Base-by-base conservation (phyloP, 257 asterid species). In the Eucommia ulmoides region DNA sequence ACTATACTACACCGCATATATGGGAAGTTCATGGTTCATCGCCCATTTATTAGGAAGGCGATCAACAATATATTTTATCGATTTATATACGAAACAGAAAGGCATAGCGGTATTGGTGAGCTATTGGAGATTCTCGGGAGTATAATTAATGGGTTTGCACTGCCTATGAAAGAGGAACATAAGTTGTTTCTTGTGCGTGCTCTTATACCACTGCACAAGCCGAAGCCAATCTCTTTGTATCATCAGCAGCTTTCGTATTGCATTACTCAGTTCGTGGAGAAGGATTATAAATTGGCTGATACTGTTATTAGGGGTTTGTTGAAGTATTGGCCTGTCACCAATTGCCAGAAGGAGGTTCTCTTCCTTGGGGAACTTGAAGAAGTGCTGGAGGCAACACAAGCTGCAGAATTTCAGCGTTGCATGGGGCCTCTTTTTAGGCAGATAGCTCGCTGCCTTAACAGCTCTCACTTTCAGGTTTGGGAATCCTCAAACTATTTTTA, bases 81-180 rank as follows among this genome's bases (percentile, higher is more conserved):
- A 63, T 81, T 78, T 75, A 66, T 88, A 51, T 81, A 74, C 23
- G 97, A 88, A 73, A 73, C 81, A 0, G 93, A 73, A 65, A 74
- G 79, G 64, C 91, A 81, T 51, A 71, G 72, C 50, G 97, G 97
- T 58, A 73, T 88, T 4, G 88, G 79, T 22, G 97, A 88, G 76
- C 71, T 88, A 23, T 47, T 88, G 83, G 97, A 88, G 82, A 81
- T 88, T 24, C 73, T 81, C 6, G 97, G 95, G 57, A 88, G n/a
- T n/a, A n/a, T n/a, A n/a, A n/a, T n/a, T n/a, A n/a, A n/a, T n/a
- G n/a, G n/a, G n/a, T n/a, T n/a, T 46, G 91, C 97, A 10, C 61
- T 83, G 85, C 97, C 97, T 15, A 76, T 88, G 93, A 88, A 87
- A 71, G 97, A 83, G 79, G 97, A 88, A 72, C 97, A 88, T 65